Conservation (phyloP, 2,329 filamentous ascomycete genomes). For the Amauroascus verrucosus region DNA sequence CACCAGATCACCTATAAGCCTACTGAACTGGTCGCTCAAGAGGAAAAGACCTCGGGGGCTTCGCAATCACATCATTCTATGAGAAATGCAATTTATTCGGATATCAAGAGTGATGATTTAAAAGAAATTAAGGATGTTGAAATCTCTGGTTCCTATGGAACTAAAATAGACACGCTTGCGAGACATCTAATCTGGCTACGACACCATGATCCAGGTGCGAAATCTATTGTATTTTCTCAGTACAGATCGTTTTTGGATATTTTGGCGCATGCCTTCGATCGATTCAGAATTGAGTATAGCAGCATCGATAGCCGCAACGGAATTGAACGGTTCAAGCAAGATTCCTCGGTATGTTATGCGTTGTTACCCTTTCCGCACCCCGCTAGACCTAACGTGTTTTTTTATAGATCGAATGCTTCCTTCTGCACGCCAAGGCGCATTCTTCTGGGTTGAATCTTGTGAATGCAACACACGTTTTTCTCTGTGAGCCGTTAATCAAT, state of each 20-base stretch:
- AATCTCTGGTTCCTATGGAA: conserved; percentile 64
- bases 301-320: conserved; percentile 60
- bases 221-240: conserved; percentile 91
- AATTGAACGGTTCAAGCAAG: conserved; percentile 64
- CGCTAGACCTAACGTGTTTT: background rate
- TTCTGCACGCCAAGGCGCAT: conserved; percentile 81
- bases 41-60: conserved; percentile 33
- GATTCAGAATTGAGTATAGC: conserved; percentile 62
- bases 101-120: conserved; percentile 60
- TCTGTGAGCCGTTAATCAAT: conserved; percentile 89
- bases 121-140: conserved; percentile 74
- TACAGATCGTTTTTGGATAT: conserved; percentile 72
- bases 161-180: conserved; percentile 75
- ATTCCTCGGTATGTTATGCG: conserved; percentile 44
- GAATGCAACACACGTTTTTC: conserved; percentile 85
- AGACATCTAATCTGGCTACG: conserved; percentile 80
- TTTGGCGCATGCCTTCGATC: conserved; percentile 57
- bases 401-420: conserved; percentile 61
- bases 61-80: conserved; percentile 24
- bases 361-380: background rate
- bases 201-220: conserved; percentile 71
- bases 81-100: conserved; percentile 58
- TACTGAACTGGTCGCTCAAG: conserved; percentile 58
- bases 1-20: conserved; percentile 80
- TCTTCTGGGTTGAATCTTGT: conserved; percentile 83